A percentile compares a stretch with the other conserved stretches of the same genome.
Conservation (phyloP, 2,329 filamentous ascomycete genomes). For the Cladosporium sp. region DNA sequence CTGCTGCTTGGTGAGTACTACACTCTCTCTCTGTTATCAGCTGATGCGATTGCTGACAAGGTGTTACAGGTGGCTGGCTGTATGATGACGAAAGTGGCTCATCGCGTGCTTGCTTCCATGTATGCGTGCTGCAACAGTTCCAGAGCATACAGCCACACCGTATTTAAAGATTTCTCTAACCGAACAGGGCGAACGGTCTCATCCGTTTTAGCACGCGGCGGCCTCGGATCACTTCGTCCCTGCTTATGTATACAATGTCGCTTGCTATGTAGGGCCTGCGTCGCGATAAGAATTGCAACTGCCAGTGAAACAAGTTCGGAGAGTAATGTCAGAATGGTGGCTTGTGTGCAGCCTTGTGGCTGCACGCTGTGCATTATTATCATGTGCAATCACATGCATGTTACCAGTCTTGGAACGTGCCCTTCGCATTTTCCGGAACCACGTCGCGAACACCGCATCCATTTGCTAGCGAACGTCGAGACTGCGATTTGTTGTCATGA, state of each 20-base stretch:
- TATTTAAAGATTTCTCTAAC: background rate
- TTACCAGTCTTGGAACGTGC: background rate
- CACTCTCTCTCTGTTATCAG: background rate
- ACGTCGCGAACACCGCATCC: background rate
- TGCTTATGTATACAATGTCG: background rate
- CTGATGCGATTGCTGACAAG: background rate
- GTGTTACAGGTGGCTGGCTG: background rate
- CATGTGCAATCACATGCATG: background rate
- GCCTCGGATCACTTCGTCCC: background rate
- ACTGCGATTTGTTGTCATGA: background rate
- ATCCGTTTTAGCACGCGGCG: background rate
- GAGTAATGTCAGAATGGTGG: background rate
- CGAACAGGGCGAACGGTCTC: background rate
- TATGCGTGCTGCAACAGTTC: background rate
- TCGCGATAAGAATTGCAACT: background rate
- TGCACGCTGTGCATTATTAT: background rate
- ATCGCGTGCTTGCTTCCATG: background rate
- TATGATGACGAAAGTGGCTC: background rate
- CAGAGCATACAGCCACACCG: background rate
- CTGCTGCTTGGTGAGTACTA: constrained; percentile 9
- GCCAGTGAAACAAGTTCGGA: background rate
- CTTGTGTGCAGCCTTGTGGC: background rate
- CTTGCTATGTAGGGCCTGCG: background rate
- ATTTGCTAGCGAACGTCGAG: background rate
- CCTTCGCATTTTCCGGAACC: background rate